Evolutionary conservation across 805 yeast species (phyloP).

Genomic region (Metschnikowia bowlesiae): DNA sequence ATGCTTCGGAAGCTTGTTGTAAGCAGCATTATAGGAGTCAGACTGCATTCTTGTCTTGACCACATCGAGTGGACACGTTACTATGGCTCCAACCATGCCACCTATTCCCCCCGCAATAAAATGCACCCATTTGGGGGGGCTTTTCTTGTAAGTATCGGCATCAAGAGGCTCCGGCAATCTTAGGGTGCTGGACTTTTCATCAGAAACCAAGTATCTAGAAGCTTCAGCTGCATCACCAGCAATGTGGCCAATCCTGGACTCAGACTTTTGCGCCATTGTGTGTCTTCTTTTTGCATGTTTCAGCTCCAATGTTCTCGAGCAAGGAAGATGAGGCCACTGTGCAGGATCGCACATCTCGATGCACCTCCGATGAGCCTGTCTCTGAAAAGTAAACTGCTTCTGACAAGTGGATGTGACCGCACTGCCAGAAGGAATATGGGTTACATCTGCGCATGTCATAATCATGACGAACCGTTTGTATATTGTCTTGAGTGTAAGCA

Average conservation of each 20-base stretch:
- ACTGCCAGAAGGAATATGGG: neutral
- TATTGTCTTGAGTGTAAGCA: neutral
- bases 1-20: conserved; percentile 44
- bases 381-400: too few species aligned
- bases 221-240: conserved; percentile 55
- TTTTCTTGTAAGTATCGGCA: conserved; percentile 9
- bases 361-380: too few species aligned
- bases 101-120: conserved; percentile 92
- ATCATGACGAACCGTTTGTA: neutral
- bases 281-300: neutral
- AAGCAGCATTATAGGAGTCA: conserved; percentile 65
- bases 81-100: conserved; percentile 96
- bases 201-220: conserved; percentile 60
- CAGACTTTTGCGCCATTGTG: neutral
- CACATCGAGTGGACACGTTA: conserved; percentile 93
- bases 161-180: conserved; percentile 35
- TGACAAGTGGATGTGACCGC: neutral
- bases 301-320: neutral
- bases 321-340: neutral
- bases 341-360: neutral
- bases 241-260: neutral
- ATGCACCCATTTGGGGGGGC: conserved; percentile 54
- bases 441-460: neutral
- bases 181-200: conserved; percentile 60
- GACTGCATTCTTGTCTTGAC: conserved; percentile 94